Base-by-base conservation (phyloP, 257 asterid genomes). In the Solanum lignicaule region DNA sequence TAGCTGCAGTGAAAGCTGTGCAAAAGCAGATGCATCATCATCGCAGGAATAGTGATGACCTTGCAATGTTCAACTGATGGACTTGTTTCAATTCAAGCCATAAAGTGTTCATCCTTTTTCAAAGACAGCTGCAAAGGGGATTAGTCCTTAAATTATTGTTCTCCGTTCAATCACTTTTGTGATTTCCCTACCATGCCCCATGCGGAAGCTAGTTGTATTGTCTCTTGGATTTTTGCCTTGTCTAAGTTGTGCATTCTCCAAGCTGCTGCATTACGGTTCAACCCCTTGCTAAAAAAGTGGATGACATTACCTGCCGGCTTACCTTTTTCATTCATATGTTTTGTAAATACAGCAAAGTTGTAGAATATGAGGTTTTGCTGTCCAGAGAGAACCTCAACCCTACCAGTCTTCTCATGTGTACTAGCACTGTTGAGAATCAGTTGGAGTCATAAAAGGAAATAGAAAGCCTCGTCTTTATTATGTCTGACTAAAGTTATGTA, bases 1-100 rank as follows among this genome's bases (percentile, higher is more conserved):
- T 91, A 39, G 92, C 94, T 5, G 92, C 94, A 16, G 91, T 90
- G 25, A 92, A 92, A 48, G 92, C 91, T 33, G 92, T 91, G 65
- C 92, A 90, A 43, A 91, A 90, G 87, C 92, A 88, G 72, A 91
- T 92, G 92, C 90, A 92, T 79, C 88, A 58, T 27, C 71, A 58
- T 27, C 76, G 90, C n/a, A 83, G 88, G 71, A 87, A 81, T 87
- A 89, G 90, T 32, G 91, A 87, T 41, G 90, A 90, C 84, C 86
- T 90, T 36, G 87, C 90, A 27, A 82, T 82, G 85, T 82, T 48
- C 43, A 16, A 82, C 68, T 82, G 43, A 48, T 76, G 60, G 35
- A 76, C 7, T 5, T 29, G 68, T 48, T 82, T 82, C 85, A 48
- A 23, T 18, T 82, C 33, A 82, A 48, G 85, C 69, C 85, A 31